Percentiles rank a stretch among this genome's conserved stretches.
phyloP scores from a whole-genome alignment of 2,329 filamentous ascomycete genomes.

The Paecilomyces variotii region DNA sequence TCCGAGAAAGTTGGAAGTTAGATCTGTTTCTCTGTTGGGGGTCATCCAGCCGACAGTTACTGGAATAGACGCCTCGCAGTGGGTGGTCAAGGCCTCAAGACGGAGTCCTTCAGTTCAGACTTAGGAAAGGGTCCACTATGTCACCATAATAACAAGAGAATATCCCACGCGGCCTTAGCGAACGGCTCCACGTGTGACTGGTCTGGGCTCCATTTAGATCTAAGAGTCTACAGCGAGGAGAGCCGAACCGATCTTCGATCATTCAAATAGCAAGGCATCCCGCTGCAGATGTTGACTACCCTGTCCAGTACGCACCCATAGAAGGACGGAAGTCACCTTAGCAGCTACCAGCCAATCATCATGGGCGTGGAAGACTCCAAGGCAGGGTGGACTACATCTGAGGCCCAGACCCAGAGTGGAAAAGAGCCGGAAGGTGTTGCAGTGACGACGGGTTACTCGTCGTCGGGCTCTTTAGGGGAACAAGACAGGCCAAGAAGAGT shows the following conservation, averaged over 20 bases:
- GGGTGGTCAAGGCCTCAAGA: not conserved
- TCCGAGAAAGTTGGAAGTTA: not conserved
- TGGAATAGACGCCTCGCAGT: not conserved
- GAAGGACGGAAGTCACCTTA: not conserved
- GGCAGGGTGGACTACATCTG: not conserved
- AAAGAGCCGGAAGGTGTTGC: not conserved
- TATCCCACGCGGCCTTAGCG: not conserved
- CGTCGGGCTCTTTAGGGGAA: conserved; percentile 5
- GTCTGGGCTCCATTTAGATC: not conserved
- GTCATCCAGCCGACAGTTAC: not conserved
- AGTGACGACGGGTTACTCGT: conserved; percentile 8
- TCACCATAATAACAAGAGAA: not conserved
- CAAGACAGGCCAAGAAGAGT: conserved; percentile 2
- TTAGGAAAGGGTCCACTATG: not conserved
- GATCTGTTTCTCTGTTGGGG: not conserved
- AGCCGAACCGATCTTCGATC: not conserved
- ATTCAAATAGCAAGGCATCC: not conserved
- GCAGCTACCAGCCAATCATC: not conserved
- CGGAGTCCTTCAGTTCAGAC: not conserved
- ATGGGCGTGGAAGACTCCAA: conserved; percentile 1
- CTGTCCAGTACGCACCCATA: not conserved
- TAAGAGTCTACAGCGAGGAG: not conserved
- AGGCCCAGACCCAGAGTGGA: not conserved
- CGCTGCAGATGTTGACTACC: not conserved
- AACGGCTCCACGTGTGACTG: not conserved